These are phyloP conservation scores for Cytospora paraplurivora DNA, from an alignment of 2,329 filamentous ascomycete species.

Conservation along the genomic window DNA sequence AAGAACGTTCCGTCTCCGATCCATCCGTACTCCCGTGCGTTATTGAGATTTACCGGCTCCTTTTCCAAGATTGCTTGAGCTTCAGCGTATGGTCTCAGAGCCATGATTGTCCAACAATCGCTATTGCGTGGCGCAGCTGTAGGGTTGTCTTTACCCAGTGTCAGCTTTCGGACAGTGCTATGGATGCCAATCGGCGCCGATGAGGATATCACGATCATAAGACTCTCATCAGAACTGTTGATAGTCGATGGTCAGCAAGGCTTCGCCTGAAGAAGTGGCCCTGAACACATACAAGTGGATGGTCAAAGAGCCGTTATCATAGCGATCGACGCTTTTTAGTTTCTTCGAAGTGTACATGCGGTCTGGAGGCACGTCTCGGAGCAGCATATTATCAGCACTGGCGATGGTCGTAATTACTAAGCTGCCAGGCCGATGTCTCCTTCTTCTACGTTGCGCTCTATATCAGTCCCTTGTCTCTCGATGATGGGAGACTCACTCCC, in stretches of 20 bases:
- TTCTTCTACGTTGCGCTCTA: not conserved
- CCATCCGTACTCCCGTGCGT: constrained; percentile 34
- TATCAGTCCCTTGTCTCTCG: not conserved
- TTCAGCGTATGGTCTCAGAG: constrained; percentile 31
- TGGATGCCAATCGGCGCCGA: constrained; percentile 44
- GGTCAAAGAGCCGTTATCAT: constrained; percentile 12
- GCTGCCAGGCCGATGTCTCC: too few species aligned
- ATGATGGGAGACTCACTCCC: constrained; percentile 4
- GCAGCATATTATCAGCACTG: not conserved
- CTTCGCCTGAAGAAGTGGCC: too few species aligned
- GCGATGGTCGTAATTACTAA: too few species aligned
- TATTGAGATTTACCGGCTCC: constrained; percentile 26
- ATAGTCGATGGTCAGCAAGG: too few species aligned
- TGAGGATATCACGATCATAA: constrained; percentile 40
- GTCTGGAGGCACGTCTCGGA: constrained; percentile 28
- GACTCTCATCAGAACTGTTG: constrained; percentile 28
- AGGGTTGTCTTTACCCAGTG: constrained; percentile 35
- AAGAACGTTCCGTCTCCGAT: constrained; percentile 26
- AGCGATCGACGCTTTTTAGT: constrained; percentile 22
- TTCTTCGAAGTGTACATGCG: constrained; percentile 33
- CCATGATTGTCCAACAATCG: constrained; percentile 32
- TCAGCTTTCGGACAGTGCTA: constrained; percentile 41
- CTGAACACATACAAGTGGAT: constrained; percentile 25
- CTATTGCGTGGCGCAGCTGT: constrained; percentile 31
- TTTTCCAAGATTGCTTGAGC: constrained; percentile 31